These are phyloP conservation scores for Tricholoma hemisulphureum DNA, from an alignment of 768 basidiomycete species.

Conservation along the genomic window DNA sequence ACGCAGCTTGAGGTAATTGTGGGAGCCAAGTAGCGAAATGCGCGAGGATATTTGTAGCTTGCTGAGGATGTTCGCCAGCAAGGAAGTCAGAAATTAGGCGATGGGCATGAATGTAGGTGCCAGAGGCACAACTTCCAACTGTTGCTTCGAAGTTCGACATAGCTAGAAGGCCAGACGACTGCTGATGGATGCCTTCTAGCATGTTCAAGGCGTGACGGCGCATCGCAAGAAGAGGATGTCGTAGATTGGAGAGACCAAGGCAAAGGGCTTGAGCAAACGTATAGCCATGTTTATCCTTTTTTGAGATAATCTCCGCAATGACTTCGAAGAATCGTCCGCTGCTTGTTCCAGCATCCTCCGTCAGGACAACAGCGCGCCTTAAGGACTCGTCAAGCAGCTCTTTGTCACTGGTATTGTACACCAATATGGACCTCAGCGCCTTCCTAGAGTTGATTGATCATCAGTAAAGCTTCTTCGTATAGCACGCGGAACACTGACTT, in stretches of 20 bases:
- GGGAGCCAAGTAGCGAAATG: conserved; percentile 76
- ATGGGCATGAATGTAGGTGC: conserved; percentile 80
- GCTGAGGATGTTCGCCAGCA: conserved; percentile 70
- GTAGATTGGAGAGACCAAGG: conserved; percentile 81
- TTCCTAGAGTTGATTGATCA: conserved; percentile 48
- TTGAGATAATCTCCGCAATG: conserved; percentile 66
- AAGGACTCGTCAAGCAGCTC: conserved; percentile 65
- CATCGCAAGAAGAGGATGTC: conserved; percentile 61
- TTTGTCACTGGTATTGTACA: conserved; percentile 51
- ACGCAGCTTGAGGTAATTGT: conserved; percentile 50
- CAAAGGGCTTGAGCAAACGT: conserved; percentile 73
- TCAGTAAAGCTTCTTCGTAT: not conserved
- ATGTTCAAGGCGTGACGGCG: conserved; percentile 78
- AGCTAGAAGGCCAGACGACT: conserved; percentile 61
- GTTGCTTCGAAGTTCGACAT: conserved; percentile 74
- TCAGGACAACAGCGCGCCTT: conserved; percentile 64
- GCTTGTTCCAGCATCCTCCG: conserved; percentile 51
- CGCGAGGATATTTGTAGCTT: conserved; percentile 61
- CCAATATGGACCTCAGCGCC: conserved; percentile 68
- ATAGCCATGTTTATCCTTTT: conserved; percentile 53
- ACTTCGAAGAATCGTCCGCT: conserved; percentile 75
- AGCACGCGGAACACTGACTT: conserved; percentile 51
- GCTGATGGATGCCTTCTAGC: conserved; percentile 69
- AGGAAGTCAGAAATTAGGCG: conserved; percentile 74
- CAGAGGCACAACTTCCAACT: conserved; percentile 67